Evolutionary conservation across 2,329 filamentous ascomycete species (phyloP).

Genomic region (Hypoxylon sp.): DNA sequence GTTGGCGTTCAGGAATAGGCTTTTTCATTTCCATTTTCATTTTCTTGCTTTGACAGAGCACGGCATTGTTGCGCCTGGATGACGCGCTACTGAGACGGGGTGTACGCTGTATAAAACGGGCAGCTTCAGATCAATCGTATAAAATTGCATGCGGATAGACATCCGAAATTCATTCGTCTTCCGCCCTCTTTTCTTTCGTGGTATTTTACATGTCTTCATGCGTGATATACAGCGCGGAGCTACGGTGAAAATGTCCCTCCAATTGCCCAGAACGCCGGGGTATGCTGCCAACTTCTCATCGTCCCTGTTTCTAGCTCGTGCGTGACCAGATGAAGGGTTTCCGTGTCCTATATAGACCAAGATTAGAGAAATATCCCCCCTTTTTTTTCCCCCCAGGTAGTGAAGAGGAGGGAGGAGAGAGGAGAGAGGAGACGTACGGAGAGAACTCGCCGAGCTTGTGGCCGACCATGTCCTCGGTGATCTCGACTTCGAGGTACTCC

Average conservation of each 20-base stretch:
- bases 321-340: conserved; percentile 69
- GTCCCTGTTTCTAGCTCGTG: conserved; percentile 41
- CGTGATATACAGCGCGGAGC: conserved; percentile 11
- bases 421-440: conserved; percentile 69
- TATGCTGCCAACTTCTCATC: conserved; percentile 39
- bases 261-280: conserved; percentile 38
- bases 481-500: conserved; percentile 81
- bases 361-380: background rate
- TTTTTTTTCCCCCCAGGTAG: background rate
- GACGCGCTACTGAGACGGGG: background rate
- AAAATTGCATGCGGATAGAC: conserved; percentile 15
- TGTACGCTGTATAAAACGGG: conserved; percentile 23
- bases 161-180: conserved; percentile 17
- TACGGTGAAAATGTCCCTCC: conserved; percentile 10
- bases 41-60: background rate
- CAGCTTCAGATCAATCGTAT: conserved; percentile 6
- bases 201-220: conserved; percentile 16
- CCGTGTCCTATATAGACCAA: conserved; percentile 60
- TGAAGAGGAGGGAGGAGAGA: background rate
- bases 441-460: conserved; percentile 95
- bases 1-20: conserved; percentile 35
- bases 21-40: conserved; percentile 4
- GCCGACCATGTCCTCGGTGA: conserved; percentile 97
- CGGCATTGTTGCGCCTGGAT: conserved; percentile 2
- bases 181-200: background rate